Evolutionary conservation across 306 rosid genomes (phyloP).

Genomic region (Canavalia ensiformis): DNA sequence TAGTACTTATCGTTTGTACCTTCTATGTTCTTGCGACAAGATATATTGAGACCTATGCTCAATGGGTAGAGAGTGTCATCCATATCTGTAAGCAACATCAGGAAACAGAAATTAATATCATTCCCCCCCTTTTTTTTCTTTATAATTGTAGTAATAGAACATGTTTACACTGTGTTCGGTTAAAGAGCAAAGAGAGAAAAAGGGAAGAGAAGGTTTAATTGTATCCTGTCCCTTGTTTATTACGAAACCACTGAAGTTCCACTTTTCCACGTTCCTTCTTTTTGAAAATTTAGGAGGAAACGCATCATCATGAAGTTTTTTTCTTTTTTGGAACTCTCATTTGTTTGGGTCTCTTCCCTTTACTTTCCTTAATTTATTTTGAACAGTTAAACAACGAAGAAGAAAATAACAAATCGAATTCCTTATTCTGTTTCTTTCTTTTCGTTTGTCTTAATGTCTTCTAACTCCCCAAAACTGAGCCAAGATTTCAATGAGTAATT

Average conservation of each 20-base stretch:
- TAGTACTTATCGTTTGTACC: conserved; percentile 51
- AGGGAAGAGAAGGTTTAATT: background rate
- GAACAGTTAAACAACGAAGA: conserved; percentile 2
- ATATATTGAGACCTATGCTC: conserved; percentile 77
- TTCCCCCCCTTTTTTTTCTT: background rate
- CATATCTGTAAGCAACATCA: conserved; percentile 66
- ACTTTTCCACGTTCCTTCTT: background rate
- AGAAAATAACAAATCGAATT: background rate
- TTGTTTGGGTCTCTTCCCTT: background rate
- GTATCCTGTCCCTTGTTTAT: conserved; percentile 2
- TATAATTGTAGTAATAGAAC: background rate
- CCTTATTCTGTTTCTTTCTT: background rate
- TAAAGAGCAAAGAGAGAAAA: background rate
- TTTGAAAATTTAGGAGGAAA: background rate
- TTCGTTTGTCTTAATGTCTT: background rate
- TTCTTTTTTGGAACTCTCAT: background rate
- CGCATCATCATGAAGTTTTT: background rate
- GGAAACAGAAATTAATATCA: conserved; percentile 26
- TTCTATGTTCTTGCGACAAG: conserved; percentile 81
- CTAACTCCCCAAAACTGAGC: conserved; percentile 23
- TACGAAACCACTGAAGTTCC: background rate
- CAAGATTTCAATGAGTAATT: background rate
- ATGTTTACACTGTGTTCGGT: background rate
- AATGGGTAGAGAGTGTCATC: conserved; percentile 92
- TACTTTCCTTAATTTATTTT: background rate